phyloP scores from a whole-genome alignment of 2,329 filamentous ascomycete genomes.

The Ustulina deusta region DNA sequence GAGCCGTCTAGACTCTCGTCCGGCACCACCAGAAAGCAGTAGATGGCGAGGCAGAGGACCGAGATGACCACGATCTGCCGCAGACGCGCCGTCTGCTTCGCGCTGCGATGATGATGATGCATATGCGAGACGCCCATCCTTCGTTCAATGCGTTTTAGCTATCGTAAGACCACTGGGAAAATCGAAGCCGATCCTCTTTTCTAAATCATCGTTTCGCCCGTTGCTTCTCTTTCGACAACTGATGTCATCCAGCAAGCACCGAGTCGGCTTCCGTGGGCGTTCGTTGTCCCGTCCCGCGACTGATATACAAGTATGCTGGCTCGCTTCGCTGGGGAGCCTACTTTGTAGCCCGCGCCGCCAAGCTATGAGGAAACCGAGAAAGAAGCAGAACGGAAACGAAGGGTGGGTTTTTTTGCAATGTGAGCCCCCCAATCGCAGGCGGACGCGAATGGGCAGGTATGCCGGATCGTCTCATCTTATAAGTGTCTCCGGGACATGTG shows the following conservation, averaged over 20 bases:
- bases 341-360: conserved; percentile 25
- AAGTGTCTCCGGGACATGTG: conserved; percentile 34
- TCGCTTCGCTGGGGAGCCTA: conserved; percentile 22
- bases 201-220: conserved; percentile 22
- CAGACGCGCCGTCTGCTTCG: conserved; percentile 44
- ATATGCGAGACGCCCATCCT: conserved; percentile 31
- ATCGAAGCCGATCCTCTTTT: background rate
- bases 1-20: conserved; percentile 42
- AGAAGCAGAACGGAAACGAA: background rate
- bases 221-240: background rate
- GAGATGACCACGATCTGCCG: conserved; percentile 47
- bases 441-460: conserved; percentile 13
- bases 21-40: conserved; percentile 47
- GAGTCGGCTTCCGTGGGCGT: background rate
- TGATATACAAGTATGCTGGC: background rate
- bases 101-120: conserved; percentile 30
- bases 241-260: conserved; percentile 20
- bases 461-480: conserved; percentile 24
- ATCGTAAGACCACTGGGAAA: background rate
- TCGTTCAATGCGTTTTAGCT: background rate
- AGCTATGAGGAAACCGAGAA: conserved; percentile 25
- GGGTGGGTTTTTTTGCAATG: conserved; percentile 16
- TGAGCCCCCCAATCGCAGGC: conserved; percentile 5
- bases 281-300: conserved; percentile 20
- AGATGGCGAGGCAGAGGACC: conserved; percentile 48